phyloP scores from a whole-genome alignment of 2,329 filamentous ascomycete genomes.

The Colletotrichum tabaci region DNA sequence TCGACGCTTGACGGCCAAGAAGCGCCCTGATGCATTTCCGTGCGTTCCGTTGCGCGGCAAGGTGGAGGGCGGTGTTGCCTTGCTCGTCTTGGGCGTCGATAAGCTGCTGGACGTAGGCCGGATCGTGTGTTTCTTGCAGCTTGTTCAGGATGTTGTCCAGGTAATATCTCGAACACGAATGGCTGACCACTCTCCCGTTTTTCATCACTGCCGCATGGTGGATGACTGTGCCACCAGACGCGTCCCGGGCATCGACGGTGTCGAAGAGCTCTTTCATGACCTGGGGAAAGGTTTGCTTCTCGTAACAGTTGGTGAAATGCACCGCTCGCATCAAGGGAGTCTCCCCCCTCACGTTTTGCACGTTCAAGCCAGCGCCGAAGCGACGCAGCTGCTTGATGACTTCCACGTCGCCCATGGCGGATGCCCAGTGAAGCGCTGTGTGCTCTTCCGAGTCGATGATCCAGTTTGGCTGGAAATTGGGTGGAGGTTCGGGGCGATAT shows the following conservation, averaged over 20 bases:
- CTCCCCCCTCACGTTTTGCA: slow-evolving; percentile 81
- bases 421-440: slow-evolving; percentile 96
- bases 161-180: slow-evolving; percentile 92
- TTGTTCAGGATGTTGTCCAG: slow-evolving; percentile 92
- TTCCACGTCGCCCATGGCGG: slow-evolving; percentile 95
- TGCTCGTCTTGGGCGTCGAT: slow-evolving; percentile 87
- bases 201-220: slow-evolving; percentile 95
- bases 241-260: slow-evolving; percentile 85
- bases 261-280: slow-evolving; percentile 87
- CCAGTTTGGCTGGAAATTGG: slow-evolving; percentile 90
- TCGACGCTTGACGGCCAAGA: slow-evolving; percentile 84
- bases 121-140: slow-evolving; percentile 83
- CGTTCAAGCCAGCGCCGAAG: slow-evolving; percentile 81
- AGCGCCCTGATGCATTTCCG: slow-evolving; percentile 89
- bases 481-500: slow-evolving; percentile 82
- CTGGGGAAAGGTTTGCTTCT: slow-evolving; percentile 90
- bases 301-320: slow-evolving; percentile 96
- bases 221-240: slow-evolving; percentile 88
- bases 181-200: slow-evolving; percentile 84
- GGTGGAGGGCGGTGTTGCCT: slow-evolving; percentile 87
- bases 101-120: slow-evolving; percentile 81
- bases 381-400: slow-evolving; percentile 90
- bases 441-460: slow-evolving; percentile 95
- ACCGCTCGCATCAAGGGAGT: slow-evolving; percentile 96
- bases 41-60: slow-evolving; percentile 85